Evolutionary conservation across 2,329 filamentous ascomycete species (phyloP), one percentile per base, ranked within the genome.

Genomic region (Chaetothyriales sp.): DNA sequence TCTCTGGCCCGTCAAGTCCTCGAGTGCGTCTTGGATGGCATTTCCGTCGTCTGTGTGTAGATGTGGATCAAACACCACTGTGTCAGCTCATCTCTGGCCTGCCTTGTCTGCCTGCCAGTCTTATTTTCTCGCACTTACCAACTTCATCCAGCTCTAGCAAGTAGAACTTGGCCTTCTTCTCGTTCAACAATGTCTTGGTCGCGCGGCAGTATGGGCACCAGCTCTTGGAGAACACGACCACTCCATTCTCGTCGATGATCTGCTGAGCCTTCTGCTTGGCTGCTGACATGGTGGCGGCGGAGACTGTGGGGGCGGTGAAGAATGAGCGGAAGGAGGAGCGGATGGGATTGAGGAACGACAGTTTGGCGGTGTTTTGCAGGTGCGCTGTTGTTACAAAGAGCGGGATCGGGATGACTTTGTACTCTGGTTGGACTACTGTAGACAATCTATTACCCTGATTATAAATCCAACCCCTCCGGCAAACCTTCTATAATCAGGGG

Each of bases 221-320:
- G 15, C 83, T 86, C 75, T 98, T 98, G 71, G 84, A 89, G 78
- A 98, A 98, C 66, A 98, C 86, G 62, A 92, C 85, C 68, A 95
- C 88, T 62, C 80, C 72, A 73, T 95, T 92, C 65, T 89, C 81
- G 70, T 92, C 80, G 68, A 96, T 95, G 72, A 95, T 81, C 64
- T 74, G 69, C 70, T 95, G 80, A 55, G 85, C 86, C 71, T 93
- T 93, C 57, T 78, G 75, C 72, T 85, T 86, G 64, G 86, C 85
- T 66, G 84, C 79, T 64, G 86, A 81, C 85, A 94, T 93, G 63
- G 72, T 78, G 70, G 78, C 74, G 61, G 83, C 74, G 55, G 68
- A 74, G 59, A 73, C 55, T 43, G 60, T 65, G 55, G 73, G 65
- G 59, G 70, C 70, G 67, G 76, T 73, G 65, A 72, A 66, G 69